phyloP scores from a whole-genome alignment of 202 grass and related monocot genomes.

The Zoysia matrella region DNA sequence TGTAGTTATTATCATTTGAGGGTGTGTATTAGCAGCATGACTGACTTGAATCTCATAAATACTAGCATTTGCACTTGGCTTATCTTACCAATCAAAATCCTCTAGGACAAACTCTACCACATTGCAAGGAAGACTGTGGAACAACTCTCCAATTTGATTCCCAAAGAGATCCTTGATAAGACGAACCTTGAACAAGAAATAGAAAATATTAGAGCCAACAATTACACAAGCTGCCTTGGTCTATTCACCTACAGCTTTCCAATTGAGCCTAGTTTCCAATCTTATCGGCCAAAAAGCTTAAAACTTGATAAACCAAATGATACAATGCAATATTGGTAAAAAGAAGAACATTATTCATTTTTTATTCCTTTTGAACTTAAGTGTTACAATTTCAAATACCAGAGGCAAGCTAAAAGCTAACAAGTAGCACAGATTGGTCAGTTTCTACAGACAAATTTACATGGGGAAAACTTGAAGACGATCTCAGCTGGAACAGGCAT shows the following conservation, averaged over 20 bases:
- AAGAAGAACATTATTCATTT: background rate
- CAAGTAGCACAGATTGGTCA: background rate
- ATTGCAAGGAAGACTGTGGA: slow-evolving; percentile 78
- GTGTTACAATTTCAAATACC: background rate
- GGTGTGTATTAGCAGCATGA: background rate
- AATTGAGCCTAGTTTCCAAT: background rate
- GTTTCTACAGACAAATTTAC: background rate
- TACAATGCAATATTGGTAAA: background rate
- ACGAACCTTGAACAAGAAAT: slow-evolving; percentile 66
- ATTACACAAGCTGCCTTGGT: slow-evolving; percentile 3
- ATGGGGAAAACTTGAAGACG: background rate
- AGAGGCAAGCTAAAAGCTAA: slow-evolving; percentile 20
- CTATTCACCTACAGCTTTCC: background rate
- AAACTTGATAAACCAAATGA: slow-evolving; percentile 7
- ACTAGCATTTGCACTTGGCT: slow-evolving; percentile 13
- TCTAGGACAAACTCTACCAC: slow-evolving; percentile 92
- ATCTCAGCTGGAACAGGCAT: background rate
- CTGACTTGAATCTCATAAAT: background rate
- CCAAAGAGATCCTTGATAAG: slow-evolving; percentile 97
- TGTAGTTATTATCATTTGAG: background rate
- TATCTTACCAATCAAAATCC: slow-evolving; percentile 84
- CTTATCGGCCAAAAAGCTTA: slow-evolving; percentile 1
- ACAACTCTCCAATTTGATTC: slow-evolving; percentile 90
- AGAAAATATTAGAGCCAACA: slow-evolving; percentile 33
- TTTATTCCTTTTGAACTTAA: background rate